Conservation (phyloP, 108 stramenopile genomes). For the Fragilaria radians region DNA sequence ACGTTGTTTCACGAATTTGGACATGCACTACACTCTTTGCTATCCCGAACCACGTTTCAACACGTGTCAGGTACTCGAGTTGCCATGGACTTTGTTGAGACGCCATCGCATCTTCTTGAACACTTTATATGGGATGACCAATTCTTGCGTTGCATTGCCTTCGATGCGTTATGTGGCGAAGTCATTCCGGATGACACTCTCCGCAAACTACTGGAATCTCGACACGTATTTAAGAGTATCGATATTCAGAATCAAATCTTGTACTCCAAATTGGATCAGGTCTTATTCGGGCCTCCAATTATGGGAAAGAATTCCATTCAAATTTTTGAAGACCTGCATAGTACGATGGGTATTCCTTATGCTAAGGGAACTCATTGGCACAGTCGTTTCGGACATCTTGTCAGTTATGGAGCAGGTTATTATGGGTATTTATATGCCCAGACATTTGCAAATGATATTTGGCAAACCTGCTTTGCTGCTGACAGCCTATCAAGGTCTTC, state of each 20-base stretch:
- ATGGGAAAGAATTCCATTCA: constrained; percentile 26
- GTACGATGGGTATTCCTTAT: constrained; percentile 46
- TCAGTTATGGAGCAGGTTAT: constrained; percentile 84
- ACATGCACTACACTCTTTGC: constrained; percentile 92
- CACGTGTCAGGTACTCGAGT: constrained; percentile 93
- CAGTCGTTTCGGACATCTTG: constrained; percentile 76
- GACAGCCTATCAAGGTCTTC: constrained; percentile 19
- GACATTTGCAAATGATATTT: constrained; percentile 77
- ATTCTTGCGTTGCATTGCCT: constrained; percentile 52
- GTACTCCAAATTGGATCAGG: constrained; percentile 75
- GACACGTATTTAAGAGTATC: constrained; percentile 51
- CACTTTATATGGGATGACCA: constrained; percentile 62
- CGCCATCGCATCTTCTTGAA: constrained; percentile 80
- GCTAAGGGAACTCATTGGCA: constrained; percentile 80
- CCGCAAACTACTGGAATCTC: constrained; percentile 43
- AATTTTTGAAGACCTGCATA: constrained; percentile 52
- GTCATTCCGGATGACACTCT: constrained; percentile 48
- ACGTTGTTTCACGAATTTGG: constrained; percentile 98
- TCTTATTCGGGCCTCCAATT: constrained; percentile 48
- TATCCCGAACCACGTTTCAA: constrained; percentile 91
- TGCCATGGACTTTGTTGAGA: constrained; percentile 90
- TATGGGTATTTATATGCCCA: constrained; percentile 84
- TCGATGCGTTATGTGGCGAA: constrained; percentile 43
- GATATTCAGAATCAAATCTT: constrained; percentile 80
- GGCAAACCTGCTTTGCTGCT: constrained; percentile 40